phyloP scores from a whole-genome alignment of 2,329 filamentous ascomycete genomes.

The Lecanicillium sp. region DNA sequence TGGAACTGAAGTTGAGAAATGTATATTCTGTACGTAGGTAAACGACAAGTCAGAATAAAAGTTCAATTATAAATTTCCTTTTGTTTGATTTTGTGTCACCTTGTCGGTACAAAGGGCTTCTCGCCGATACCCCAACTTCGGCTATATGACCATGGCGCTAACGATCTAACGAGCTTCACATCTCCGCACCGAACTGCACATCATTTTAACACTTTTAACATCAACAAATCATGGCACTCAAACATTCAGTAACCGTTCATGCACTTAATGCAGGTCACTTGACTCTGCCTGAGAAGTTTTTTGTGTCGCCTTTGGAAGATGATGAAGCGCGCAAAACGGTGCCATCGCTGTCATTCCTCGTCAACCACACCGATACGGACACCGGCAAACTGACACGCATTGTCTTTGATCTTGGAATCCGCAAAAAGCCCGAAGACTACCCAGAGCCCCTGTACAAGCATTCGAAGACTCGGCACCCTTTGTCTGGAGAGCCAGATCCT shows the following conservation, averaged over 20 bases:
- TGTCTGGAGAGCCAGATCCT: neutral
- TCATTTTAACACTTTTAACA: neutral
- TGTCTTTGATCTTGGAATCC: conserved; percentile 1
- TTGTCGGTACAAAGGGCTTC: too few species aligned
- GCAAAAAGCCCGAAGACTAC: neutral
- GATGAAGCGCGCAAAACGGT: neutral
- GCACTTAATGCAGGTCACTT: neutral
- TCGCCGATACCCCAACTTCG: too few species aligned
- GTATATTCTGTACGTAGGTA: too few species aligned
- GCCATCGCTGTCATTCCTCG: neutral
- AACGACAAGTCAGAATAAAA: too few species aligned
- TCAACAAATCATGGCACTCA: neutral
- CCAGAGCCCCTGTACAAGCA: neutral
- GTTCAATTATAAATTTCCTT: too few species aligned
- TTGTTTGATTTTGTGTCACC: too few species aligned
- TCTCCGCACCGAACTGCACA: too few species aligned
- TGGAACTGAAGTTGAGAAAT: too few species aligned
- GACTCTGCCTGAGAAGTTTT: neutral
- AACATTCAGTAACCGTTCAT: neutral
- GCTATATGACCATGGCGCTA: too few species aligned
- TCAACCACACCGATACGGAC: neutral
- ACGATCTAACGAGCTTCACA: too few species aligned
- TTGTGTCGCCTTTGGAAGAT: conserved; percentile 1
- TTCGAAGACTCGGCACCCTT: neutral
- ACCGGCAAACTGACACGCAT: neutral